Conservation (phyloP, 2,329 filamentous ascomycete species). For the Epichloe coenophiala region DNA sequence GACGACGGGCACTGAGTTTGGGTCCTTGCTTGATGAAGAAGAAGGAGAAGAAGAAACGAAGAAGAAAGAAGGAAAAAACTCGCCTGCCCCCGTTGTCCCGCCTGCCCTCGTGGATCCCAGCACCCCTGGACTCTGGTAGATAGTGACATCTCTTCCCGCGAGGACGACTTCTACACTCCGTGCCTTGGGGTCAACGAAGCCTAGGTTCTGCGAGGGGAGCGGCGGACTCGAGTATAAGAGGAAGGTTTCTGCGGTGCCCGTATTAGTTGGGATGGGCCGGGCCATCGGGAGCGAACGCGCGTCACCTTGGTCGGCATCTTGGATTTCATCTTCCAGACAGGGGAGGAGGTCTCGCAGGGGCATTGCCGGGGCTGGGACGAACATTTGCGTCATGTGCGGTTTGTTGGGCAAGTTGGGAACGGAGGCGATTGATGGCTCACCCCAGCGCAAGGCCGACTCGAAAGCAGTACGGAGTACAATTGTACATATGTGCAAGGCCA, state of each 20-base stretch:
- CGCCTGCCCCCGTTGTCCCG: conserved; percentile 40
- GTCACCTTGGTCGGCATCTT: conserved; percentile 35
- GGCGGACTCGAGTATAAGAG: conserved; percentile 61
- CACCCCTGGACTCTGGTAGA: conserved; percentile 73
- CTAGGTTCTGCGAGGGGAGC: conserved; percentile 57
- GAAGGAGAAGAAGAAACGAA: no score
- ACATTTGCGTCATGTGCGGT: not conserved
- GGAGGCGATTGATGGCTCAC: no score
- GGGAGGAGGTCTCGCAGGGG: conserved; percentile 13
- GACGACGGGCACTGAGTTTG: no score
- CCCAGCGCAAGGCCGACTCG: no score
- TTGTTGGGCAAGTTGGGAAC: no score
- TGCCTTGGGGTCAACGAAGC: conserved; percentile 67
- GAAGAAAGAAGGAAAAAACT: conserved; percentile 5
- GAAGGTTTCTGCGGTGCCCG: conserved; percentile 57
- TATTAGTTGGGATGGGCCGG: not conserved
- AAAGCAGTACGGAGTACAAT: no score
- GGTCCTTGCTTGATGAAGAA: accelerated
- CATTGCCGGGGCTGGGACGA: not conserved
- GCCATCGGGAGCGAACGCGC: not conserved
- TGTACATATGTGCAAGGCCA: no score
- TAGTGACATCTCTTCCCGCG: conserved; percentile 53
- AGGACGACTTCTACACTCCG: conserved; percentile 53
- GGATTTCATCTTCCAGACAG: conserved; percentile 28
- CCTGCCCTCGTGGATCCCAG: conserved; percentile 61